Percentiles rank a stretch among this genome's conserved stretches.
Evolutionary conservation across 2,329 filamentous ascomycete genomes (phyloP).

Genomic region (Neurospora sp.): DNA sequence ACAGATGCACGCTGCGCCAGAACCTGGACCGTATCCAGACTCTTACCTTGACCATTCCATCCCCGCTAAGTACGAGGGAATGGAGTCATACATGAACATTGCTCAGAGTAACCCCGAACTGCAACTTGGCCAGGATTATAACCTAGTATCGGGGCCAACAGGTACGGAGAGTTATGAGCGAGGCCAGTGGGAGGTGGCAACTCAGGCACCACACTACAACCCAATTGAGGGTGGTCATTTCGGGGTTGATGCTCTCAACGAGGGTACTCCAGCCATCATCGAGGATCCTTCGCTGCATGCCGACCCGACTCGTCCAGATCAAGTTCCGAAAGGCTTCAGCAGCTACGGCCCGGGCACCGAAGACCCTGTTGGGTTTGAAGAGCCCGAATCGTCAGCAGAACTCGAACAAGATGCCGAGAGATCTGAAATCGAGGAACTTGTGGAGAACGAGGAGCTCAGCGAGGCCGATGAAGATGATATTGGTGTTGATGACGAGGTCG

Average conservation of each 20-base stretch:
- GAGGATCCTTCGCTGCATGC: slow-evolving; percentile 10
- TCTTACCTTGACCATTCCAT: slow-evolving; percentile 11
- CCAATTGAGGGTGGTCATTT: slow-evolving; percentile 17
- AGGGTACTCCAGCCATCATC: slow-evolving; percentile 7
- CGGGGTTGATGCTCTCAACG: slow-evolving; percentile 13
- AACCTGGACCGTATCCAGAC: slow-evolving; percentile 12
- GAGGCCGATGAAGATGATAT: slow-evolving; percentile 7
- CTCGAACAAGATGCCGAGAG: background rate
- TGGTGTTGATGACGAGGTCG: slow-evolving; percentile 9
- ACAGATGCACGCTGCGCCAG: background rate
- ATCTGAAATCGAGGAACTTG: slow-evolving; percentile 3
- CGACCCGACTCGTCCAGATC: slow-evolving; percentile 2
- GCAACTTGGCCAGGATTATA: slow-evolving; percentile 4
- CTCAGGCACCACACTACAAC: slow-evolving; percentile 14
- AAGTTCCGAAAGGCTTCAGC: slow-evolving; percentile 16
- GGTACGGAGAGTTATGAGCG: slow-evolving; percentile 10
- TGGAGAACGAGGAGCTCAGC: slow-evolving; percentile 5
- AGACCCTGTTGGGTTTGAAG: background rate
- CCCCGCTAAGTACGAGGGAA: slow-evolving; percentile 10
- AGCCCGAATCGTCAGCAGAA: background rate
- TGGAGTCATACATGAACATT: slow-evolving; percentile 7
- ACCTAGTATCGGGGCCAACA: slow-evolving; percentile 4
- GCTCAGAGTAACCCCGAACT: slow-evolving; percentile 10
- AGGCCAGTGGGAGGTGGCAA: slow-evolving; percentile 15
- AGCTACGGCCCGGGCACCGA: slow-evolving; percentile 12